phyloP scores from a whole-genome alignment of 2,329 filamentous ascomycete species.

The Neofusicoccum umdonicola region DNA sequence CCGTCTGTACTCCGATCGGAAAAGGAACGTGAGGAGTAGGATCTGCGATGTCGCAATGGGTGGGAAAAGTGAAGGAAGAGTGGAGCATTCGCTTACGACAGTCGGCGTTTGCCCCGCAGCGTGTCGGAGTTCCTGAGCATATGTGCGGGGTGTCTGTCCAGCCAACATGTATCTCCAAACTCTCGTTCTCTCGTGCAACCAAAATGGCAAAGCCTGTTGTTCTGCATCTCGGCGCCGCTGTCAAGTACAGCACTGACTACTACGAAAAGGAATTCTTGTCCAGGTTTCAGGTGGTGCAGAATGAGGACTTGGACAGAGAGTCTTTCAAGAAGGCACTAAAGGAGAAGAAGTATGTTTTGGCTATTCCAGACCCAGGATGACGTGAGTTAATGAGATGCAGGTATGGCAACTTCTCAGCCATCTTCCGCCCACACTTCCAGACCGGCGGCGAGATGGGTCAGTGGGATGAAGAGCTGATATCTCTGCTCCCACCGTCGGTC shows the following conservation, averaged over 20 bases:
- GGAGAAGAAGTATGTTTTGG: conserved; percentile 13
- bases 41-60: background rate
- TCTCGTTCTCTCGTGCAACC: background rate
- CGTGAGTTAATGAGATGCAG: background rate
- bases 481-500: conserved; percentile 18
- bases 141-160: background rate
- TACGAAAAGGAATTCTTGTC: conserved; percentile 40
- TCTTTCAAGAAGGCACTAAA: conserved; percentile 21
- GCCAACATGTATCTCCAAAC: background rate
- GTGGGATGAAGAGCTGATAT: conserved; percentile 21
- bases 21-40: background rate
- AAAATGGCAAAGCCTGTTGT: conserved; percentile 33
- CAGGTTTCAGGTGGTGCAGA: conserved; percentile 42
- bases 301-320: conserved; percentile 36
- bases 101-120: conserved; percentile 6
- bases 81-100: background rate
- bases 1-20: too few relatives aligned
- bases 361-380: background rate
- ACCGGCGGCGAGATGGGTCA: conserved; percentile 23
- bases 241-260: conserved; percentile 48
- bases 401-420: conserved; percentile 20
- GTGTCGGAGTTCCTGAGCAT: background rate
- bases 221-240: conserved; percentile 47
- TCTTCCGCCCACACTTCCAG: conserved; percentile 22
- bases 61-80: background rate